phyloP scores from a whole-genome alignment of 176 grass and related monocot genomes.

The Oropetium thomaeum region DNA sequence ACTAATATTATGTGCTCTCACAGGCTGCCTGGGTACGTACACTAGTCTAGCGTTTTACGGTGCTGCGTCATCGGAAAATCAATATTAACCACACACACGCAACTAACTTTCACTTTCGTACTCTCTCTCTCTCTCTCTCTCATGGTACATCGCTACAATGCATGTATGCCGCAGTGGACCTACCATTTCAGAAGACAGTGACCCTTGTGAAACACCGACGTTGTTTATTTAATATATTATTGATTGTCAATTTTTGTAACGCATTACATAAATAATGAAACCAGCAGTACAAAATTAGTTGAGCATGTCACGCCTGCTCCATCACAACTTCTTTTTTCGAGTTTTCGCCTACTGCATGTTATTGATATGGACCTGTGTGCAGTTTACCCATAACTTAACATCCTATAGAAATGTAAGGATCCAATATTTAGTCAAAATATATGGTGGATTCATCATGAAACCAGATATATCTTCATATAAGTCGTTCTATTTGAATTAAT shows the following conservation, averaged over 20 bases:
- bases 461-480: too few species aligned
- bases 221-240: not conserved
- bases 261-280: not conserved
- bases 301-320: not conserved
- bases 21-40: constrained; percentile 25
- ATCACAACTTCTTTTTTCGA: not conserved
- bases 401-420: too few species aligned
- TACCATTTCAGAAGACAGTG: constrained; percentile 8
- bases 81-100: constrained; percentile 28
- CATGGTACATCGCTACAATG: not conserved
- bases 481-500: too few species aligned
- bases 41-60: constrained; percentile 21
- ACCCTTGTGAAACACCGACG: constrained; percentile 12
- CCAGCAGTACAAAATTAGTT: not conserved
- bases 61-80: constrained; percentile 3
- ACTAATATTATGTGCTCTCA: not conserved
- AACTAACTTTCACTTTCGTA: constrained; percentile 41
- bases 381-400: too few species aligned
- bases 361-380: not conserved
- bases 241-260: not conserved
- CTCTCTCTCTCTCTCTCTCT: not conserved
- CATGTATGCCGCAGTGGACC: constrained; percentile 6
- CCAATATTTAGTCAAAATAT: too few species aligned
- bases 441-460: too few species aligned
- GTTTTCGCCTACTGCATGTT: not conserved